A percentile compares a stretch with the other conserved stretches of the same genome.
These are phyloP conservation scores for Amanita thiersii DNA, from an alignment of 768 basidiomycete species.

Conservation along the genomic window DNA sequence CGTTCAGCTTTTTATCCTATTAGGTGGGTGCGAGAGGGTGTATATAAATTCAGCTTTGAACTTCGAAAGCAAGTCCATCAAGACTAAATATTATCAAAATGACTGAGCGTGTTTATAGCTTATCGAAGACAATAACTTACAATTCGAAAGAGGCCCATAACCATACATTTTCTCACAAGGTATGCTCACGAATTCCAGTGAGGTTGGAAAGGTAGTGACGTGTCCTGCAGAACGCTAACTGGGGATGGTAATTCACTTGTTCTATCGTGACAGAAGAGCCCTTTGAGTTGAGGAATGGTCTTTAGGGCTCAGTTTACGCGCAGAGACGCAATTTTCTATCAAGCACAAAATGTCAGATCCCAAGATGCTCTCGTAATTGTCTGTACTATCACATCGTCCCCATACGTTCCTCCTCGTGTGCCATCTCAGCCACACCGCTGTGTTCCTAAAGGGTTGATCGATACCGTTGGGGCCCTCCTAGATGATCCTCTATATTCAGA, in stretches of 20 bases:
- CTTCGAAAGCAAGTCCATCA: conserved; percentile 46
- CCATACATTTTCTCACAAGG: conserved; percentile 72
- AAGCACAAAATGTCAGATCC: conserved; percentile 38
- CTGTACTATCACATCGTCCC: conserved; percentile 70
- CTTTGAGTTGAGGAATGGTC: neutral
- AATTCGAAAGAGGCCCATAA: conserved; percentile 75
- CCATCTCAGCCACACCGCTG: conserved; percentile 36
- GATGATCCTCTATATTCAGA: conserved; percentile 84
- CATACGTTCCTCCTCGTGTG: conserved; percentile 37
- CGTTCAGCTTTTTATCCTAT: neutral
- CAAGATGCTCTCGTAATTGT: conserved; percentile 68
- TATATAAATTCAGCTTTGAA: conserved; percentile 84
- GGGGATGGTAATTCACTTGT: conserved; percentile 68
- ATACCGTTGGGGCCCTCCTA: conserved; percentile 65
- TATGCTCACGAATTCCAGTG: conserved; percentile 7
- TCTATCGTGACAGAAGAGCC: neutral
- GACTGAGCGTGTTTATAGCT: conserved; percentile 14
- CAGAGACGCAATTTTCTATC: conserved; percentile 62
- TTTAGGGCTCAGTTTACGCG: conserved; percentile 72
- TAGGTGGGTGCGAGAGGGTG: conserved; percentile 80
- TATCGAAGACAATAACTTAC: conserved; percentile 40
- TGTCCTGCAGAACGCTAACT: conserved; percentile 59
- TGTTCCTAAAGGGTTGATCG: conserved; percentile 61
- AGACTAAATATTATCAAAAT: neutral
- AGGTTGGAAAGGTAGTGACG: neutral